Percentiles rank a stretch among this genome's conserved stretches.
Conservation (phyloP, 225 moss, liverwort and hornwort species). For the Lunularia cruciata region DNA sequence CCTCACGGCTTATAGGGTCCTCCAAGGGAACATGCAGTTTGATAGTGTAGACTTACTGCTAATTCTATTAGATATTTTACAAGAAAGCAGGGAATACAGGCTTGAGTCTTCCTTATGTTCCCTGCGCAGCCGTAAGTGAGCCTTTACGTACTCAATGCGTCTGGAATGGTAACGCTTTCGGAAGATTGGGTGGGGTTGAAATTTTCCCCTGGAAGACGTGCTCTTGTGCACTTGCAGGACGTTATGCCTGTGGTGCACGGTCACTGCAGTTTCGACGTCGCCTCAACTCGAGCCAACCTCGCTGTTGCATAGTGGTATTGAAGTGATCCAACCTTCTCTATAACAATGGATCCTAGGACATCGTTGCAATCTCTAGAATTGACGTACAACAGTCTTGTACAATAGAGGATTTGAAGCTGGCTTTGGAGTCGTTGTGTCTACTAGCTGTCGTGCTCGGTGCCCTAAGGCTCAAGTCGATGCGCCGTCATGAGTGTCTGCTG, state of each 20-base stretch:
- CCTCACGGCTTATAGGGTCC: too few species aligned
- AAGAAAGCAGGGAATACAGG: slow-evolving; percentile 78
- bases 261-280: slow-evolving; percentile 74
- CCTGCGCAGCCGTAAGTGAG: slow-evolving; percentile 72
- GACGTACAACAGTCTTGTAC: slow-evolving; percentile 60
- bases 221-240: slow-evolving; percentile 66
- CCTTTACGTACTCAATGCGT: slow-evolving; percentile 70
- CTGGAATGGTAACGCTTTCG: slow-evolving; percentile 67
- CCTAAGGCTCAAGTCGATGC: slow-evolving; percentile 54
- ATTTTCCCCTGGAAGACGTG: slow-evolving; percentile 59
- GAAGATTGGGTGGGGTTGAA: slow-evolving; percentile 92
- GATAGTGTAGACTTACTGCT: slow-evolving; percentile 73
- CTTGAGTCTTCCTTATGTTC: slow-evolving; percentile 75
- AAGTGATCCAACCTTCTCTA: slow-evolving; percentile 53
- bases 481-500: slow-evolving; percentile 50
- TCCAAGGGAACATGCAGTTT: slow-evolving; percentile 75
- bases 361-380: slow-evolving; percentile 63
- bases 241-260: slow-evolving; percentile 92
- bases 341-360: slow-evolving; percentile 41
- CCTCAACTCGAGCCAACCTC: slow-evolving; percentile 70
- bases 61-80: slow-evolving; percentile 72
- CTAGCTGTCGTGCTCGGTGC: slow-evolving; percentile 71
- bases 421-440: slow-evolving; percentile 71
- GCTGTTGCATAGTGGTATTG: slow-evolving; percentile 67
- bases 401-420: slow-evolving; percentile 53